Evolutionary conservation across 345 rosid genomes (phyloP).

Genomic region (Syzygium aqueum): DNA sequence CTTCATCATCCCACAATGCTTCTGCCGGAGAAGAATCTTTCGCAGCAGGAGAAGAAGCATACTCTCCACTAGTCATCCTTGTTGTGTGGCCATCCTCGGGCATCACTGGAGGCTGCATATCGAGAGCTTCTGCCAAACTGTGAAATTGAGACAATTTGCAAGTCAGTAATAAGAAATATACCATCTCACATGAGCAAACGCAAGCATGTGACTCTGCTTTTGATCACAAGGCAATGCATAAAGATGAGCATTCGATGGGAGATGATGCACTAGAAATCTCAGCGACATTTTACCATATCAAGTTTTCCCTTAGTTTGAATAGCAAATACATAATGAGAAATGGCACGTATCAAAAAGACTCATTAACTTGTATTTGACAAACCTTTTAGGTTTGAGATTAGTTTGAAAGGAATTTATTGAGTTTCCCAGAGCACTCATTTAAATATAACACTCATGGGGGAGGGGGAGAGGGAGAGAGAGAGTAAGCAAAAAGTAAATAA

Average conservation of each 20-base stretch:
- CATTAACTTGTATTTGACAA: neutral
- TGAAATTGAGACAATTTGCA: neutral
- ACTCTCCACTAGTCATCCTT: conserved; percentile 81
- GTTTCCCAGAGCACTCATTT: too few relatives aligned
- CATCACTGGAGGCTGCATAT: conserved; percentile 98
- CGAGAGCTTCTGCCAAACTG: conserved; percentile 97
- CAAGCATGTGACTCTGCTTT: neutral
- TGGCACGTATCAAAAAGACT: neutral
- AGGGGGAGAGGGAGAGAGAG: too few relatives aligned
- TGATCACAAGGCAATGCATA: neutral
- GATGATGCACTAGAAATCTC: neutral
- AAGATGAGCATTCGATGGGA: neutral
- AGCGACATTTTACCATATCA: neutral
- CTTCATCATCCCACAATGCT: conserved; percentile 98
- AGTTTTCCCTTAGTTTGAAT: neutral
- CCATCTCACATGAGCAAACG: neutral
- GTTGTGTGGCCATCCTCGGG: conserved; percentile 99
- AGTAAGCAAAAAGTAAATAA: too few relatives aligned
- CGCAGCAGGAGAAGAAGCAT: conserved; percentile 55
- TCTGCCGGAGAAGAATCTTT: conserved; percentile 72
- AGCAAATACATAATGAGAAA: neutral
- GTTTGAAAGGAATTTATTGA: too few relatives aligned
- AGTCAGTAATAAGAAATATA: neutral
- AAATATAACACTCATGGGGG: too few relatives aligned
- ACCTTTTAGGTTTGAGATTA: neutral